Evolutionary conservation across 176 grass and related monocot species (phyloP).

Genomic region (Triticum dicoccoides): DNA sequence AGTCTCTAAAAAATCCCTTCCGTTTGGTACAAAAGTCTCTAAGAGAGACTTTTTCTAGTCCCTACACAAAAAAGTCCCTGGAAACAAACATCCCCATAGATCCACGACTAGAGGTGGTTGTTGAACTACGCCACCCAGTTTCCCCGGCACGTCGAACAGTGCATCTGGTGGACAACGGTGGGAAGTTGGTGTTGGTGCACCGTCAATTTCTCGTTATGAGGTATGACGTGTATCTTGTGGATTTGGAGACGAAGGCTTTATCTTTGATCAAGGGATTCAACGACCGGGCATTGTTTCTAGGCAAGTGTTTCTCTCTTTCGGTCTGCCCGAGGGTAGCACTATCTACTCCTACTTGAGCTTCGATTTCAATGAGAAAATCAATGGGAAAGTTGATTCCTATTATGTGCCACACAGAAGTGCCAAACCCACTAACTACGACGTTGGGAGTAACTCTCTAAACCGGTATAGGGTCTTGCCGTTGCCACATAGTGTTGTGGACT

Average conservation of each 20-base stretch:
- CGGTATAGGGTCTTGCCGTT: neutral
- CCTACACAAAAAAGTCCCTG: no score
- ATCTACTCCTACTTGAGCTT: neutral
- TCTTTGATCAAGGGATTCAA: neutral
- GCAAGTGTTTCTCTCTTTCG: neutral
- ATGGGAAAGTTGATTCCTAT: neutral
- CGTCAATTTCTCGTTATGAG: neutral
- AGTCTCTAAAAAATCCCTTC: no score
- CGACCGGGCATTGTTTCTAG: neutral
- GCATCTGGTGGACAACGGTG: constrained; percentile 18
- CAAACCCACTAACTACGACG: neutral
- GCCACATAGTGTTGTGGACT: neutral
- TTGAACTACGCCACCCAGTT: neutral
- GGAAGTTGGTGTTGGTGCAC: neutral
- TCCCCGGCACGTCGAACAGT: no score
- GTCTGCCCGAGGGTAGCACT: neutral
- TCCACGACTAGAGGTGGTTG: neutral
- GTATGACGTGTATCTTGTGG: neutral
- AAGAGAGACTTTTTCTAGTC: no score
- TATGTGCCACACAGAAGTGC: neutral
- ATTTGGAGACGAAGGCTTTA: neutral
- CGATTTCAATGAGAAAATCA: neutral
- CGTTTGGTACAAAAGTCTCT: no score
- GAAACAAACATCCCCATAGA: no score
- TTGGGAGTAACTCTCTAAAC: no score